Conservation (phyloP, 1,284 basidiomycete genomes). For the Austroboletus niveus region DNA sequence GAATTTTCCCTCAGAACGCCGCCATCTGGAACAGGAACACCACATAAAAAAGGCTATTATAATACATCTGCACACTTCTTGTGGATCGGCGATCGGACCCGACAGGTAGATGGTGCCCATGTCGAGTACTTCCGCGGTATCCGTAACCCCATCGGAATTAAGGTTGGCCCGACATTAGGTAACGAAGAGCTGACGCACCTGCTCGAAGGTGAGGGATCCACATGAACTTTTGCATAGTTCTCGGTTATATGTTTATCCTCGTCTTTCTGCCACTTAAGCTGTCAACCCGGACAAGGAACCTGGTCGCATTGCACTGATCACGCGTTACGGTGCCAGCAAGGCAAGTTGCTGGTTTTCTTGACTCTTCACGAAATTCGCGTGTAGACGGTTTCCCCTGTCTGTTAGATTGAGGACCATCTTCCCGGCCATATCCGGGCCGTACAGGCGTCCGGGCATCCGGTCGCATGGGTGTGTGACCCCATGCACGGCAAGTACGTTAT, state of each 20-base stretch:
- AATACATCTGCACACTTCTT: conserved; percentile 92
- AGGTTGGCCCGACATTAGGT: conserved; percentile 89
- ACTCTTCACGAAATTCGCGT: not conserved
- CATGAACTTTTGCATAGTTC: not conserved
- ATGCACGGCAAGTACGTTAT: conserved; percentile 90
- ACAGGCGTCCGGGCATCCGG: conserved; percentile 76
- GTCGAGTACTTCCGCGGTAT: conserved; percentile 96
- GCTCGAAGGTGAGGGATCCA: conserved; percentile 66
- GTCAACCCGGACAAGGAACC: conserved; percentile 83
- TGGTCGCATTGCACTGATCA: conserved; percentile 89
- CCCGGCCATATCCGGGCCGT: conserved; percentile 85
- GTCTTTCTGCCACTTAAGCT: conserved; percentile 44
- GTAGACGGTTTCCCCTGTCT: not conserved
- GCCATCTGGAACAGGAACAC: not conserved
- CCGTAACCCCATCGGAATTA: conserved; percentile 95
- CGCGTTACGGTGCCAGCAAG: conserved; percentile 89
- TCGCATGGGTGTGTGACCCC: conserved; percentile 94
- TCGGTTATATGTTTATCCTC: not conserved
- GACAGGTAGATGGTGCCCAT: conserved; percentile 90
- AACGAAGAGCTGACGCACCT: conserved; percentile 79
- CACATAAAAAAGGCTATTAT: conserved; percentile 53
- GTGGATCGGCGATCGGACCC: conserved; percentile 98
- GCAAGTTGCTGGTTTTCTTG: conserved; percentile 35
- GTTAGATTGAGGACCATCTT: conserved; percentile 73
- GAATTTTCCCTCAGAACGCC: conserved; percentile 37